phyloP scores from a whole-genome alignment of 1,284 basidiomycete species.

The Golubevia sp. region DNA sequence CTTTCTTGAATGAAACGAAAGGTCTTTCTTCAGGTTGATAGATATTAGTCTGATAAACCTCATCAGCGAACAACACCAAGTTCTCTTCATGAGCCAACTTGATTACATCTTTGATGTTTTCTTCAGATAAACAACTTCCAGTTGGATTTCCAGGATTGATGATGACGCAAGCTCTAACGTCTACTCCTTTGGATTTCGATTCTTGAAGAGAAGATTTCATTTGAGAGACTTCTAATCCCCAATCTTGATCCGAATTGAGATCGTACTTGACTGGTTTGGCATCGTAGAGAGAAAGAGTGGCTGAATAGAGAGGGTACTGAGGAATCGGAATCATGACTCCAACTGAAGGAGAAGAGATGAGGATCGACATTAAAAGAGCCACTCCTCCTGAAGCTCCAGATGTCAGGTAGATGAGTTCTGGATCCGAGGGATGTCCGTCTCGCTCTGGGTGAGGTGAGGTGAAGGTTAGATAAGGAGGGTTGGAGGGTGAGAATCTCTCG shows the following conservation, averaged over 20 bases:
- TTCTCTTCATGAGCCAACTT: constrained; percentile 46
- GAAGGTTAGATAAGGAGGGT: not conserved
- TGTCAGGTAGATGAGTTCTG: constrained; percentile 55
- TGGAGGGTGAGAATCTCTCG: not conserved
- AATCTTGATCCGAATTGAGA: constrained; percentile 40
- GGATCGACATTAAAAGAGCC: constrained; percentile 40
- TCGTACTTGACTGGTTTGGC: constrained; percentile 41
- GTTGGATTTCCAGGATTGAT: constrained; percentile 61
- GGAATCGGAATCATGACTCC: constrained; percentile 59
- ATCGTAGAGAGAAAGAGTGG: constrained; percentile 44
- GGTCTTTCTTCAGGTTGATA: constrained; percentile 48
- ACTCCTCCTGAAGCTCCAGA: constrained; percentile 55
- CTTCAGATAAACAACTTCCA: constrained; percentile 40
- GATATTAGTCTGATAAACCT: constrained; percentile 58
- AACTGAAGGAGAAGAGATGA: constrained; percentile 34
- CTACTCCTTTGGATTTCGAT: constrained; percentile 34
- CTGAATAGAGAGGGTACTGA: constrained; percentile 59
- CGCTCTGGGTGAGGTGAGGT: not conserved
- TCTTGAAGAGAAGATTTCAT: constrained; percentile 34
- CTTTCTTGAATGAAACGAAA: constrained; percentile 56
- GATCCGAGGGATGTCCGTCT: constrained; percentile 38
- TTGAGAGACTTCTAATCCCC: constrained; percentile 37
- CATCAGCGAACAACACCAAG: constrained; percentile 55
- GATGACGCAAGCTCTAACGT: constrained; percentile 49
- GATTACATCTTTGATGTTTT: constrained; percentile 49